These are phyloP conservation scores for Verticillium longisporum DNA, from an alignment of 2,329 filamentous ascomycete genomes.

Conservation along the genomic window DNA sequence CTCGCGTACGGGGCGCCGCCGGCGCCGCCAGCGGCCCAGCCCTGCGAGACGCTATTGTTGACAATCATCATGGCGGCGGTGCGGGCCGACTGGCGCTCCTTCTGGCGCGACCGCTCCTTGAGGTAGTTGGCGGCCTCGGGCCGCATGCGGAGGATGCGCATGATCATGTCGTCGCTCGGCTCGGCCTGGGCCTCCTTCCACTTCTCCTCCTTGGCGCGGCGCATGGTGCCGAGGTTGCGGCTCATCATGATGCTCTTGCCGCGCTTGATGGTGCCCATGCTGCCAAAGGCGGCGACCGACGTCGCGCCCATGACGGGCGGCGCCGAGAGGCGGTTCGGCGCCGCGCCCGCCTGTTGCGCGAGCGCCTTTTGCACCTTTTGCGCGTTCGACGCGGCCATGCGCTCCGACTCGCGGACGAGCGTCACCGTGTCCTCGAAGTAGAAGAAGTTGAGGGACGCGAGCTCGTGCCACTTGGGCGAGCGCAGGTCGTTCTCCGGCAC, in stretches of 20 bases:
- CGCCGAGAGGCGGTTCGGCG: conserved; percentile 52
- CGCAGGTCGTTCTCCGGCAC: conserved; percentile 89
- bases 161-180: conserved; percentile 95
- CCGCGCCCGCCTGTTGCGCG: conserved; percentile 29
- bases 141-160: conserved; percentile 90
- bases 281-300: conserved; percentile 52
- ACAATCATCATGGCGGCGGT: conserved; percentile 93
- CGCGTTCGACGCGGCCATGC: conserved; percentile 85
- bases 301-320: conserved; percentile 42
- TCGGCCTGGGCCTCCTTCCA: conserved; percentile 92
- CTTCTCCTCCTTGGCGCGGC: conserved; percentile 91
- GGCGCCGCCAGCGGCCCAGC: conserved; percentile 38
- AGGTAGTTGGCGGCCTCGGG: conserved; percentile 84
- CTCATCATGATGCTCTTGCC: conserved; percentile 86
- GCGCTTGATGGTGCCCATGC: conserved; percentile 59
- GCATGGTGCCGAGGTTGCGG: conserved; percentile 93
- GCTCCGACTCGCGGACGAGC: conserved; percentile 88
- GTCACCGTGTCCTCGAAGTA: conserved; percentile 92
- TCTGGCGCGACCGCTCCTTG: conserved; percentile 84
- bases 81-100: conserved; percentile 83
- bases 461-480: conserved; percentile 96
- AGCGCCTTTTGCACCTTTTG: conserved; percentile 67
- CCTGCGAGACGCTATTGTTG: conserved; percentile 70
- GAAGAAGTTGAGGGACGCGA: conserved; percentile 96
- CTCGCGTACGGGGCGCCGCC: conserved; percentile 30